phyloP scores from a whole-genome alignment of 2,329 filamentous ascomycete genomes.

The Ambrosiella xylebori region DNA sequence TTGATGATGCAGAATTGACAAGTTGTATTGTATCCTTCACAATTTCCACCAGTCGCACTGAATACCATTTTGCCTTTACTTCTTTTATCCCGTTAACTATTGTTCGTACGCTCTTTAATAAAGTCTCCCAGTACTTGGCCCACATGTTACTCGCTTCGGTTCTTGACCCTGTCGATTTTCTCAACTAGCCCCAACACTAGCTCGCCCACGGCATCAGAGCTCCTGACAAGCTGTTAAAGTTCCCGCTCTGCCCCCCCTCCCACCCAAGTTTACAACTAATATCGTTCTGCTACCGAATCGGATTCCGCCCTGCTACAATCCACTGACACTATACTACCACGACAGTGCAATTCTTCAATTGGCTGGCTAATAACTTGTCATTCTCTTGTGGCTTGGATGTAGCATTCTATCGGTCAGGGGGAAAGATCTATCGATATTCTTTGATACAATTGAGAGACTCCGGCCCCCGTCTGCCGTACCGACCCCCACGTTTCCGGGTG shows the following conservation, averaged over 20 bases:
- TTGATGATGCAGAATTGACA: not conserved
- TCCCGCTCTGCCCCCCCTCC: not conserved
- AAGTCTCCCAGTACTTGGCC: too few relatives aligned
- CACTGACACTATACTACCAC: not conserved
- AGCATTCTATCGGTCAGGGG: too few relatives aligned
- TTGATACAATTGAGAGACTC: too few relatives aligned
- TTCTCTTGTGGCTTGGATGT: too few relatives aligned
- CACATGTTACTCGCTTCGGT: not conserved
- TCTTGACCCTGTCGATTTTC: not conserved
- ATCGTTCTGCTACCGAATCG: not conserved
- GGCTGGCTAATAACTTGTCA: too few relatives aligned
- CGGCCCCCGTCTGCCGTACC: too few relatives aligned
- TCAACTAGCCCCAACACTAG: not conserved
- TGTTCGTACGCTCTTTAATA: too few relatives aligned
- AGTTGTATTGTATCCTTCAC: not conserved
- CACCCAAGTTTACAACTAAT: not conserved
- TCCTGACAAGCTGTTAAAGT: slow-evolving; percentile 5
- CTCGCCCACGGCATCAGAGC: not conserved
- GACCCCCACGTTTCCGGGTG: too few relatives aligned
- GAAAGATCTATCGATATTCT: too few relatives aligned
- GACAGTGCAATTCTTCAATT: too few relatives aligned
- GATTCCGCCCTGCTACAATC: not conserved
- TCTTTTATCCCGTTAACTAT: not conserved
- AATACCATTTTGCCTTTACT: not conserved
- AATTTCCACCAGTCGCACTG: not conserved